phyloP scores from a whole-genome alignment of 257 asterid genomes.

The Forsythia suspensa region DNA sequence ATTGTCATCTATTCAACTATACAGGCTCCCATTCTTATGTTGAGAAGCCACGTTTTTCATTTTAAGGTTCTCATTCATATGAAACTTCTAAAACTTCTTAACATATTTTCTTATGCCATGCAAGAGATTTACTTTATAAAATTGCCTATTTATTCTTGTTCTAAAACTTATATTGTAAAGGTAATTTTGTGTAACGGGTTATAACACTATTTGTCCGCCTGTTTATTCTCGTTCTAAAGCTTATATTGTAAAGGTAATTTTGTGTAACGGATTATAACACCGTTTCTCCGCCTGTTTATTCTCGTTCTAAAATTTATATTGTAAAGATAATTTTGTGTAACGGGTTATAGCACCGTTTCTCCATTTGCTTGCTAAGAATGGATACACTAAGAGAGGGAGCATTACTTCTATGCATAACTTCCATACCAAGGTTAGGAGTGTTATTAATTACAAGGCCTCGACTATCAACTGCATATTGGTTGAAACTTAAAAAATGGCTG shows the following conservation, averaged over 20 bases:
- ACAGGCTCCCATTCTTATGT: conserved; percentile 37
- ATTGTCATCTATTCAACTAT: conserved; percentile 17
- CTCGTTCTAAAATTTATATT: conserved; percentile 8
- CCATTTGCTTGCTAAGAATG: too few species aligned
- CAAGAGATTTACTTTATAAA: background rate
- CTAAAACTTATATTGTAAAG: conserved; percentile 10
- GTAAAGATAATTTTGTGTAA: background rate
- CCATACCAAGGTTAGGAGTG: too few species aligned
- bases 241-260: conserved; percentile 9
- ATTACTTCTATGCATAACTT: too few species aligned
- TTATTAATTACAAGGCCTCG: too few species aligned
- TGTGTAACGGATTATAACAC: too few species aligned
- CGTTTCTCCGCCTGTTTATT: background rate
- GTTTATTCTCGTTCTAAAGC: background rate
- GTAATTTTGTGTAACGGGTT: too few species aligned
- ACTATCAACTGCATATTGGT: too few species aligned
- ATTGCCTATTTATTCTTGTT: background rate
- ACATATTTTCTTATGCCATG: background rate
- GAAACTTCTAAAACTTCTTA: background rate
- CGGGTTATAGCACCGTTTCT: too few species aligned
- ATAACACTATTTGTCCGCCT: too few species aligned
- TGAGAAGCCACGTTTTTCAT: conserved; percentile 37
- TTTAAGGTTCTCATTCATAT: conserved; percentile 14
- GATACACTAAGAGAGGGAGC: too few species aligned
- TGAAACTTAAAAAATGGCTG: too few species aligned